Percentiles rank a stretch among this genome's conserved stretches.
Conservation (phyloP, 2,329 filamentous ascomycete genomes). For the Karstenula rhodostoma region DNA sequence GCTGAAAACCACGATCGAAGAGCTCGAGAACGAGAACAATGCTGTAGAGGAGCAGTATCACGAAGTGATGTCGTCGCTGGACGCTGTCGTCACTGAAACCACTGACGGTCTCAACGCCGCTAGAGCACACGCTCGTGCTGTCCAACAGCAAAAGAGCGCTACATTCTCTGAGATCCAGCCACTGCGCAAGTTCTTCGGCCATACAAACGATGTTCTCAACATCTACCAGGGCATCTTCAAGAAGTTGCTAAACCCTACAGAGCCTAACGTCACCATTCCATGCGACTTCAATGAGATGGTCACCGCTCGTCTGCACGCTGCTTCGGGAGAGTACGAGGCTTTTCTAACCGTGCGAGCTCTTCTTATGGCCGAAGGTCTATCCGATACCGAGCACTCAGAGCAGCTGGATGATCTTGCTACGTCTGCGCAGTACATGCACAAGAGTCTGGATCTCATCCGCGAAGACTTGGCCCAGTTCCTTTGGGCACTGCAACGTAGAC, state of each 20-base stretch:
- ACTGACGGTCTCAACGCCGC: conserved; percentile 12
- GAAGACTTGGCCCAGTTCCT: conserved; percentile 15
- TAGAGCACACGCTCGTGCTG: background rate
- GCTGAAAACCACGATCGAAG: background rate
- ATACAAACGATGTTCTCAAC: conserved; percentile 5
- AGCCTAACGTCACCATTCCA: conserved; percentile 5
- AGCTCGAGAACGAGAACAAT: conserved; percentile 14
- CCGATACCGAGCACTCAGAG: background rate
- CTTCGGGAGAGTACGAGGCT: background rate
- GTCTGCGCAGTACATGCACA: conserved; percentile 11
- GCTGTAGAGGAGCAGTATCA: conserved; percentile 14
- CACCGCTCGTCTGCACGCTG: background rate
- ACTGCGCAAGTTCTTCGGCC: conserved; percentile 13
- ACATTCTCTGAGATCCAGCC: conserved; percentile 16
- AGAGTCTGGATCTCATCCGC: conserved; percentile 4
- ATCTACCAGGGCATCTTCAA: conserved; percentile 19
- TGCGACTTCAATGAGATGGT: conserved; percentile 4
- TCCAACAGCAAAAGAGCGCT: conserved; percentile 8
- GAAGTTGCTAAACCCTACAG: conserved; percentile 11
- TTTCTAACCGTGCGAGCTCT: conserved; percentile 10
- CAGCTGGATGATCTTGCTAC: conserved; percentile 12
- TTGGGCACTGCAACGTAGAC: conserved; percentile 10
- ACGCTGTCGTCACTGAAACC: conserved; percentile 2
- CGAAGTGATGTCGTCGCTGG: conserved; percentile 14
- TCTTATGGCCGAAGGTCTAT: conserved; percentile 7